Percentiles rank a stretch among this genome's conserved stretches.
phyloP scores from a whole-genome alignment of 2,329 filamentous ascomycete species.

The Trichoderma sp. region DNA sequence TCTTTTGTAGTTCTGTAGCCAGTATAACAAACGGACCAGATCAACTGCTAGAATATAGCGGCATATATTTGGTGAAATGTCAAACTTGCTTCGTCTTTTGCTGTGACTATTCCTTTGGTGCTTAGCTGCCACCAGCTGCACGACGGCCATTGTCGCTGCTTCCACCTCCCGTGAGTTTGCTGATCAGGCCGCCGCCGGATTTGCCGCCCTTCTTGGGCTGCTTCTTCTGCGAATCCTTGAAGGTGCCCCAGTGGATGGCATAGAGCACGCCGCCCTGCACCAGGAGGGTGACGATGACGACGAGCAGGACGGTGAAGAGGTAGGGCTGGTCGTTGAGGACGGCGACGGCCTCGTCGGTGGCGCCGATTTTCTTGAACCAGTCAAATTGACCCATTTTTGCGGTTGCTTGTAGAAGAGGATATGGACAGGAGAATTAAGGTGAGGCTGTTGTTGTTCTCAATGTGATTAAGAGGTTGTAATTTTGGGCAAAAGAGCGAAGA shows the following conservation, averaged over 20 bases:
- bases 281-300: conserved; percentile 56
- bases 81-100: background rate
- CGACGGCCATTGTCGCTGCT: conserved; percentile 13
- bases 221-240: conserved; percentile 62
- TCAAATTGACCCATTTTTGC: conserved; percentile 56
- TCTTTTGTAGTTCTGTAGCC: background rate
- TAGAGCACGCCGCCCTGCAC: conserved; percentile 54
- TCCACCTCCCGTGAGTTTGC: conserved; percentile 5
- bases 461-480: background rate
- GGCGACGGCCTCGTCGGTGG: conserved; percentile 61
- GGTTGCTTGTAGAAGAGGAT: background rate
- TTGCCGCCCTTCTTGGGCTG: conserved; percentile 47
- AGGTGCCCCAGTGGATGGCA: conserved; percentile 63
- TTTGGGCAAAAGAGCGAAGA: background rate
- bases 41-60: background rate
- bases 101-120: background rate
- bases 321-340: conserved; percentile 64
- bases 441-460: background rate
- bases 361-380: conserved; percentile 61
- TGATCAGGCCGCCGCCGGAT: background rate
- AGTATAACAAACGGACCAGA: background rate
- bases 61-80: background rate
- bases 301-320: conserved; percentile 60
- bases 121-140: conserved; percentile 6
- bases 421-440: background rate